Evolutionary conservation across 2,329 filamentous ascomycete species (phyloP).

Genomic region (Fusarium globosum): DNA sequence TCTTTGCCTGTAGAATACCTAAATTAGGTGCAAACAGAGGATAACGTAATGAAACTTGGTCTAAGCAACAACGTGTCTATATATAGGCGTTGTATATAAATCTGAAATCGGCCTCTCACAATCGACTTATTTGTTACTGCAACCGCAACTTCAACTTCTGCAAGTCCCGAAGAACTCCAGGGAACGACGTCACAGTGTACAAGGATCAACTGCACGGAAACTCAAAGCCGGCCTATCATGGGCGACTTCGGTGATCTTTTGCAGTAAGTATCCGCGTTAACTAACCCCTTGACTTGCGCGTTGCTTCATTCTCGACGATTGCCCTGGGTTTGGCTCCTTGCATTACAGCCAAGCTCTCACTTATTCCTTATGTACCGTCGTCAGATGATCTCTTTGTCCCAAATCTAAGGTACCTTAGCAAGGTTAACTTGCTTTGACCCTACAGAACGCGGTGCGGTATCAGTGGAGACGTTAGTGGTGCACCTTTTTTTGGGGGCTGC

Average conservation of each 20-base stretch:
- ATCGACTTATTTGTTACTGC: background rate
- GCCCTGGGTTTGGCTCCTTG: conserved; percentile 11
- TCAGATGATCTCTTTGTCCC: background rate
- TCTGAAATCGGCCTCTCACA: conserved; percentile 11
- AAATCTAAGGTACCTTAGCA: background rate
- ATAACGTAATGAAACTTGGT: conserved; percentile 1
- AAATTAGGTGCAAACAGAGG: background rate
- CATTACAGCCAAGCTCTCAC: conserved; percentile 29
- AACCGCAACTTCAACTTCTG: background rate
- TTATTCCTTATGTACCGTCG: background rate
- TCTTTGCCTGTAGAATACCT: conserved; percentile 3
- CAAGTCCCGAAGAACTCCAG: conserved; percentile 11
- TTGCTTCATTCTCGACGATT: conserved; percentile 15
- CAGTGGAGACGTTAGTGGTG: conserved; percentile 30
- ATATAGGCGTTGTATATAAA: background rate
- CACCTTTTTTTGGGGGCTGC: conserved; percentile 19
- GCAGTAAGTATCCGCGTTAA: conserved; percentile 22
- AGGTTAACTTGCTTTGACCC: background rate
- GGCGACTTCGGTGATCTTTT: conserved; percentile 14
- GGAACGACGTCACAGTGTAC: conserved; percentile 34
- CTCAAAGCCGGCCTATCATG: conserved; percentile 30
- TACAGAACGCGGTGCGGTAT: conserved; percentile 11
- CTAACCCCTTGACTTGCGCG: conserved; percentile 14
- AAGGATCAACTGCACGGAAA: conserved; percentile 25
- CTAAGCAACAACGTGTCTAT: background rate